A percentile compares a stretch with the other conserved stretches of the same genome.
Evolutionary conservation across 495 filamentous ascomycete species (phyloP).

Genomic region (Trichoderma reesei): DNA sequence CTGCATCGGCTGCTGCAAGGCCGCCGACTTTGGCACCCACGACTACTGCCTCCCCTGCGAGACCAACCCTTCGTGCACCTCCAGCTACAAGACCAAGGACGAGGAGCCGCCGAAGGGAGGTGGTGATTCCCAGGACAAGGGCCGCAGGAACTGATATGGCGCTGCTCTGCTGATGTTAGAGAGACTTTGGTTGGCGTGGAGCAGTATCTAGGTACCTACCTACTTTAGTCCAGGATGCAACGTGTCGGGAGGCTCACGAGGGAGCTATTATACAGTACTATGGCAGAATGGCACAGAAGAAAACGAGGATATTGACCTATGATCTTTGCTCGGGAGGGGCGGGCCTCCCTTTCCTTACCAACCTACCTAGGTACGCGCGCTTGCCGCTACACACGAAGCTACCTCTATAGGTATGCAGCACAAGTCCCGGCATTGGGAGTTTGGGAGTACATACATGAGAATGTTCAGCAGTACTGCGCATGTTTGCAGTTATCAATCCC

Average conservation of each 20-base stretch:
- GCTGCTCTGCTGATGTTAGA: not conserved
- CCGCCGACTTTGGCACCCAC: constrained; percentile 8
- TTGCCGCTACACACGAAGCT: not conserved
- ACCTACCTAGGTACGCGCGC: too few species aligned
- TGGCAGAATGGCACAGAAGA: not conserved
- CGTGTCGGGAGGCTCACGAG: too few species aligned
- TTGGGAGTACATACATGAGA: too few species aligned
- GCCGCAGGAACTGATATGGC: not conserved
- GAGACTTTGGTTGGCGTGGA: too few species aligned
- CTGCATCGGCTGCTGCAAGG: constrained; percentile 3
- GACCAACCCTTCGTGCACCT: constrained; percentile 4
- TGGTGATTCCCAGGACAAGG: not conserved
- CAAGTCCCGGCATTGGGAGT: not conserved
- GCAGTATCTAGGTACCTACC: too few species aligned
- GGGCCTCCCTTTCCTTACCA: too few species aligned
- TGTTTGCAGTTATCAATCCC: too few species aligned
- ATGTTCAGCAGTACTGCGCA: not conserved
- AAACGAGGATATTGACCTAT: not conserved
- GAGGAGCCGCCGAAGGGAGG: not conserved
- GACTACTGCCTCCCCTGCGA: constrained; percentile 8
- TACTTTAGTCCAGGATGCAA: too few species aligned
- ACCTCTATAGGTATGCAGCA: too few species aligned
- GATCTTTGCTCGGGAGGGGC: not conserved
- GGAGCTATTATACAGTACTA: too few species aligned
- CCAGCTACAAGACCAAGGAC: constrained; percentile 1